Conservation (phyloP, 257 asterid genomes). For the Solanum chaucha region DNA sequence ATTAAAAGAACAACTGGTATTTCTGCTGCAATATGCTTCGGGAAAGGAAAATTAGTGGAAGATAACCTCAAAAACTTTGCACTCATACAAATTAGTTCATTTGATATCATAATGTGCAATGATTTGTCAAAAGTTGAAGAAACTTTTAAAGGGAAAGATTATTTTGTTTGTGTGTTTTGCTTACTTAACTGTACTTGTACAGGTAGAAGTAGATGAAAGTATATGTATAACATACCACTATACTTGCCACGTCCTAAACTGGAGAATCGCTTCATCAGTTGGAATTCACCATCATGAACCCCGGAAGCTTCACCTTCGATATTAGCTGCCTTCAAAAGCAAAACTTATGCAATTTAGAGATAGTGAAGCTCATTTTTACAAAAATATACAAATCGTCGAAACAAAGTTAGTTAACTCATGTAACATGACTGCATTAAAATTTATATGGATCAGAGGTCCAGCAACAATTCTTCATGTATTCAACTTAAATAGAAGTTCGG, state of each 20-base stretch:
- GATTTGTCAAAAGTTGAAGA: neutral
- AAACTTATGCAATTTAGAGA: neutral
- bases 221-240: conserved; percentile 36
- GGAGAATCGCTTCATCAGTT: conserved; percentile 52
- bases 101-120: neutral
- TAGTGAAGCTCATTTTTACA: too few relatives aligned
- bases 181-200: neutral
- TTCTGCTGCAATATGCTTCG: neutral
- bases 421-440: neutral
- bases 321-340: conserved; percentile 55
- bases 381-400: neutral
- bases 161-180: neutral
- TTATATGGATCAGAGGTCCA: neutral
- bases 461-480: neutral
- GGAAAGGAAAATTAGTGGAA: neutral
- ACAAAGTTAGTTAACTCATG: neutral
- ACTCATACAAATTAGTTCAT: neutral
- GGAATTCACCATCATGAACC: conserved; percentile 62
- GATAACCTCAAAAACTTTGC: neutral
- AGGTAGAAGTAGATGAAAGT: neutral
- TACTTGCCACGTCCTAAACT: conserved; percentile 51
- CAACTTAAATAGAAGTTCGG: neutral
- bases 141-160: neutral
- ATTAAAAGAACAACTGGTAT: neutral
- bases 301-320: conserved; percentile 69